Evolutionary conservation across 139 green algal genomes (phyloP), one percentile per base, ranked within the genome.

Genomic region (Volvox reticuliferus): DNA sequence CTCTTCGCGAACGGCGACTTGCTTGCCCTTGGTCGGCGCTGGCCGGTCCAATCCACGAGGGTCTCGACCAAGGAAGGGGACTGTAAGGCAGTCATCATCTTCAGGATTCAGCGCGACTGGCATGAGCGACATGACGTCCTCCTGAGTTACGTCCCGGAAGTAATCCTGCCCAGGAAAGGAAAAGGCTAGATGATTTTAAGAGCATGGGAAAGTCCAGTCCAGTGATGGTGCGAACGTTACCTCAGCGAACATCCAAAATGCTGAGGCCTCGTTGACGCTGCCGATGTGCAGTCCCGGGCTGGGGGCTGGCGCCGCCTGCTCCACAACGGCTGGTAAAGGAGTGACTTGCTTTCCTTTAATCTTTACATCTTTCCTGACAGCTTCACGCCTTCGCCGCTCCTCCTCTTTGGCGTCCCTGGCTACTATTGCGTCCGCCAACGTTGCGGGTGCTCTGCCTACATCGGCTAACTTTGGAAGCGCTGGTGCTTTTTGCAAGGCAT

Each of bases 161-260:
- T 97, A 97, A 33, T 97, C 96, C 95, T 98, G 93, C 71, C 55
- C 24, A n/a, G 35, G 14, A 91, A 12, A 61, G 63, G 30, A 50
- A 20, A 36, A 79, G n/a, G 67, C 44, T 55, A 55, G 44, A 55
- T 55, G 44, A 55, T 5, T 55, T 55, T 14, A 14, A 73, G 12
- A 30, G 21, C 65, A 73, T 9, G 65, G 65, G 16, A 73, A 30
- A 73, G 12, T 73, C 2, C 6, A 73, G 16, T 68, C 55, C n/a
- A 89, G 35, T 26, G 79, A 26, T 33, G 71, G 12, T 69, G 78
- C n/a, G 36, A 18, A 32, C 32, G 86, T 22, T 81, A 96, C 95
- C 94, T 98, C 96, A 5, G 95, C 93, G 61, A 96, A 96, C 67
- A 96, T 85, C 96, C 96, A 98, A 71, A 96, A 98, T 0, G 95